Evolutionary conservation across 208 protist genomes (phyloP).

Genomic region (Phytomonas sp.): DNA sequence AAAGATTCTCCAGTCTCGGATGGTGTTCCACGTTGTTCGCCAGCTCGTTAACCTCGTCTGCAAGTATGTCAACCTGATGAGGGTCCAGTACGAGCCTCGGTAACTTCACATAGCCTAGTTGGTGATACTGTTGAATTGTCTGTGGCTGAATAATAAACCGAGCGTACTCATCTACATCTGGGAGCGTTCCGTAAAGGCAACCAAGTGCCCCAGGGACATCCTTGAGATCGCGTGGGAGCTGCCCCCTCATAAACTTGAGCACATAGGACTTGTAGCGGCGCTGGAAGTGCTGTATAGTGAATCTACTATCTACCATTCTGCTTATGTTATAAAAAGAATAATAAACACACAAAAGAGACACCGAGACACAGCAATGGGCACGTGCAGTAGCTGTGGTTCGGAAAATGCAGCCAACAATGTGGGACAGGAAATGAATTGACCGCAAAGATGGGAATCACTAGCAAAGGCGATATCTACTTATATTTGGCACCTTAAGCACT

Average conservation of each 20-base stretch:
- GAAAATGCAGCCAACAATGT: too few species aligned
- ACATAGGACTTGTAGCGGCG: conserved; percentile 64
- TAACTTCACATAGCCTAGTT: conserved; percentile 73
- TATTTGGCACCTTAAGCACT: neutral
- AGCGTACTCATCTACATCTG: conserved; percentile 78
- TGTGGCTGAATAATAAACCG: conserved; percentile 67
- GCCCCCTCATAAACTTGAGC: conserved; percentile 66
- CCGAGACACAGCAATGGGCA: neutral
- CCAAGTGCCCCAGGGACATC: conserved; percentile 74
- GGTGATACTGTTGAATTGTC: conserved; percentile 57
- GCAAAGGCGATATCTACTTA: neutral
- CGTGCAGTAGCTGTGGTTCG: too few species aligned
- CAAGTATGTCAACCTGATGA: conserved; percentile 69
- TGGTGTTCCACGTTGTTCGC: conserved; percentile 83
- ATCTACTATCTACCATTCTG: neutral
- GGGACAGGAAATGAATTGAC: neutral
- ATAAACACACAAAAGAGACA: neutral
- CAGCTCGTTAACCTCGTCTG: conserved; percentile 71
- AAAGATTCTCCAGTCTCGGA: conserved; percentile 69
- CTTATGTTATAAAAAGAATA: neutral
- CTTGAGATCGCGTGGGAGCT: conserved; percentile 73
- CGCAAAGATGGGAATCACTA: neutral
- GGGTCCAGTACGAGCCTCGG: conserved; percentile 49
- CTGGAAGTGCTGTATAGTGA: neutral
- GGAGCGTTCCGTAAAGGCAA: conserved; percentile 74